Evolutionary conservation across 495 filamentous ascomycete genomes (phyloP).

Genomic region (Tuber umbilicatum): DNA sequence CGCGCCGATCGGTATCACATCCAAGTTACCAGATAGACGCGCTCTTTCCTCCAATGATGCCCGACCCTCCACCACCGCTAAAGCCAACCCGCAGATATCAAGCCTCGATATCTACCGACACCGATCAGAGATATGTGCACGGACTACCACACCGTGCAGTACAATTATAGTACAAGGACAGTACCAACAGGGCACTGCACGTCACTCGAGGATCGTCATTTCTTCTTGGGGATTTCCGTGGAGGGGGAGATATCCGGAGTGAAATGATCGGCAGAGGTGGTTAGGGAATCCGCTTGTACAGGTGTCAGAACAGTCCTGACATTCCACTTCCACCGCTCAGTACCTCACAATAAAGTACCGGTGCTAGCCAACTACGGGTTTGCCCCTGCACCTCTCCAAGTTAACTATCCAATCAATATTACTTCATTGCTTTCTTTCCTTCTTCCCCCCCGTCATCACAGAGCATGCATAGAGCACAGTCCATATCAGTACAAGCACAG

Average conservation of each 20-base stretch:
- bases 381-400: neutral
- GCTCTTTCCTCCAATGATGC: neutral
- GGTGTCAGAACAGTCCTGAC: neutral
- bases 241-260: neutral
- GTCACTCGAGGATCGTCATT: neutral
- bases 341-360: neutral
- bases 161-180: neutral
- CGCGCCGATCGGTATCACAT: neutral
- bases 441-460: neutral
- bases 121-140: neutral
- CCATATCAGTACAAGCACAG: neutral
- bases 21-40: neutral
- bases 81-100: neutral
- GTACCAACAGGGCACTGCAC: neutral
- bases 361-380: neutral
- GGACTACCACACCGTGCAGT: neutral
- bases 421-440: neutral
- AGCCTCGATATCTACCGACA: neutral
- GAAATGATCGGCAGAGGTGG: neutral
- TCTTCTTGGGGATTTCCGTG: neutral
- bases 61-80: neutral
- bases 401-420: neutral
- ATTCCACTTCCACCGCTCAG: neutral
- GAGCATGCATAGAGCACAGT: neutral
- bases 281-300: too few relatives aligned